phyloP scores from a whole-genome alignment of 495 filamentous ascomycete species.

The Penicillium cataractarum region DNA sequence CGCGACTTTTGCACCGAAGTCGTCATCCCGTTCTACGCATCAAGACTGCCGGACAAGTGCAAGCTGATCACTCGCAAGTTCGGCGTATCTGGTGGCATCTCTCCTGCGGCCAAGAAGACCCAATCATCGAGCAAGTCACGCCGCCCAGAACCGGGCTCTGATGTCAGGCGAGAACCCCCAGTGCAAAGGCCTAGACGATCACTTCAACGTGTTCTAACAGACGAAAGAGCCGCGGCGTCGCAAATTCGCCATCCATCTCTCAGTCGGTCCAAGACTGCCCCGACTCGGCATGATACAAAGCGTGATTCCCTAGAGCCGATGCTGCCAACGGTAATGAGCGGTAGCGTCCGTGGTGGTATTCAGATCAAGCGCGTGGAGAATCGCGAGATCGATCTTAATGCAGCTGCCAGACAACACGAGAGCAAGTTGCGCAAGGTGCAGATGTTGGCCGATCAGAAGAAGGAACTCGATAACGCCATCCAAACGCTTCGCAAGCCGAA shows the following conservation, averaged over 20 bases:
- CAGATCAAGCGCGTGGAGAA: conserved; percentile 62
- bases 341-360: conserved; percentile 55
- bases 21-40: conserved; percentile 87
- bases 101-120: conserved; percentile 50
- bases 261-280: conserved; percentile 69
- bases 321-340: conserved; percentile 34
- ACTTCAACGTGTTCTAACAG: conserved; percentile 72
- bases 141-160: conserved; percentile 57
- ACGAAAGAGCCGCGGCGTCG: conserved; percentile 52
- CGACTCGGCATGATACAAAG: conserved; percentile 42
- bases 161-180: conserved; percentile 51
- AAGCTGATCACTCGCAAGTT: conserved; percentile 82
- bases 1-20: conserved; percentile 90
- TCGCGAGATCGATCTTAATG: conserved; percentile 69
- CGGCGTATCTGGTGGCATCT: conserved; percentile 70
- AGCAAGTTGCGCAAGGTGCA: conserved; percentile 74
- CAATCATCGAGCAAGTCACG: conserved; percentile 32
- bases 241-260: conserved; percentile 52
- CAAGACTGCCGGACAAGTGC: conserved; percentile 80
- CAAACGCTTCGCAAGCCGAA: conserved; percentile 84
- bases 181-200: conserved; percentile 56
- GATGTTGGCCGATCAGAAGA: conserved; percentile 64
- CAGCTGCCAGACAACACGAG: conserved; percentile 59
- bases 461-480: conserved; percentile 84
- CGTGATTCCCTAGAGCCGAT: conserved; percentile 42